These are phyloP conservation scores for Globisporangium abappressorium DNA, from an alignment of 352 stramenopile genomes.

Conservation along the genomic window DNA sequence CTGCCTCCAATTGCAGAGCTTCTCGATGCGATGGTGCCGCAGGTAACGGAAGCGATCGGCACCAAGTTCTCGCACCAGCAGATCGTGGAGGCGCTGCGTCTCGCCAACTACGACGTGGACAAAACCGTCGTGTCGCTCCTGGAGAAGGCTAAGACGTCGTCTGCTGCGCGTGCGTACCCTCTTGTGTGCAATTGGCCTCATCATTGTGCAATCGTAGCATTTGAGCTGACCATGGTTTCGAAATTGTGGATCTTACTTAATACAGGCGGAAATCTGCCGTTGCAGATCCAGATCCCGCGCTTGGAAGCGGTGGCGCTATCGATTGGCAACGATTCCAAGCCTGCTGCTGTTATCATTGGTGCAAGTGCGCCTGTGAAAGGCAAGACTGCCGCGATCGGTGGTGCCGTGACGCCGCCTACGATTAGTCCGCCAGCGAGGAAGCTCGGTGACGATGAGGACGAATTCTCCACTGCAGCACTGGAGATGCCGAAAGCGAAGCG, in stretches of 20 bases:
- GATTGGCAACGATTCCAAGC: slow-evolving; percentile 35
- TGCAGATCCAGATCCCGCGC: slow-evolving; percentile 64
- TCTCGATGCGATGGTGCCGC: slow-evolving; percentile 50
- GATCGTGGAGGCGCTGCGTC: slow-evolving; percentile 64
- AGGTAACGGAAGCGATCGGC: slow-evolving; percentile 52
- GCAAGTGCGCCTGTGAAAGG: slow-evolving; percentile 33
- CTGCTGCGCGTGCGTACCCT: slow-evolving; percentile 19
- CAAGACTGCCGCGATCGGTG: slow-evolving; percentile 49
- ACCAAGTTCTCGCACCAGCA: slow-evolving; percentile 54
- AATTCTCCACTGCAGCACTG: slow-evolving; percentile 2
- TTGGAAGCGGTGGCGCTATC: slow-evolving; percentile 57
- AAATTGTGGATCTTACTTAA: background rate
- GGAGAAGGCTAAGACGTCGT: slow-evolving; percentile 62
- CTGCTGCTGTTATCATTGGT: background rate
- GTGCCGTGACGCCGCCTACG: slow-evolving; percentile 4
- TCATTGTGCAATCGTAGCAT: background rate
- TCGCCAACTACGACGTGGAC: slow-evolving; percentile 78
- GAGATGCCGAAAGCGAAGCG: slow-evolving; percentile 23
- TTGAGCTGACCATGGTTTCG: background rate
- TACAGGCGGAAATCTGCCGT: slow-evolving; percentile 36
- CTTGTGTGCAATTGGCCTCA: background rate
- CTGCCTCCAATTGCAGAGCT: slow-evolving; percentile 29
- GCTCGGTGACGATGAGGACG: background rate
- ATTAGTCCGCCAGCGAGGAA: slow-evolving; percentile 8
- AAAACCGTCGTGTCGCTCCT: slow-evolving; percentile 69